Evolutionary conservation across 306 rosid species (phyloP).

Genomic region (Rosa multiflora): DNA sequence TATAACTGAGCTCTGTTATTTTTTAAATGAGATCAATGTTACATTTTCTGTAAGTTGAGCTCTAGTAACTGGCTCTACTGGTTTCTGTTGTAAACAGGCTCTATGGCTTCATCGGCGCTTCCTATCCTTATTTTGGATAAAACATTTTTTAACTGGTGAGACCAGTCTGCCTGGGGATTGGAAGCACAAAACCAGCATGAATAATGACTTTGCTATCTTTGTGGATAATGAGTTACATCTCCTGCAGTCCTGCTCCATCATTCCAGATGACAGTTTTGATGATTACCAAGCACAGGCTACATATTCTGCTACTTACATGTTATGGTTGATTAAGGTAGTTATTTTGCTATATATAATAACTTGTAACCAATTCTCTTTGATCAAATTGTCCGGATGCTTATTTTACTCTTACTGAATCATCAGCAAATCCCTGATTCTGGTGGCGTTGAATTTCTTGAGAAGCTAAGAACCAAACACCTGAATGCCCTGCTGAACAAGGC

Average conservation of each 20-base stretch:
- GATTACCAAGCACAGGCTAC: constrained; percentile 73
- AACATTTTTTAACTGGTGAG: constrained; percentile 33
- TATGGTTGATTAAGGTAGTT: constrained; percentile 67
- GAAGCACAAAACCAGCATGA: constrained; percentile 31
- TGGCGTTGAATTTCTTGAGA: constrained; percentile 38
- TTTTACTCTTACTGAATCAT: constrained; percentile 25
- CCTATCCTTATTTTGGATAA: constrained; percentile 61
- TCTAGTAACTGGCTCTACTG: neutral
- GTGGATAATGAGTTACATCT: constrained; percentile 56
- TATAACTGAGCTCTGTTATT: neutral
- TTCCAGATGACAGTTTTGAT: constrained; percentile 51
- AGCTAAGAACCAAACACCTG: constrained; percentile 50
- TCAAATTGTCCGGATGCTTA: constrained; percentile 22
- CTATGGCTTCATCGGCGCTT: constrained; percentile 95
- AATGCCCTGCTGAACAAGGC: constrained; percentile 47
- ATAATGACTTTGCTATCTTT: constrained; percentile 37
- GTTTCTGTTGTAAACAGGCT: constrained; percentile 48
- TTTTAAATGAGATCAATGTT: constrained; percentile 2
- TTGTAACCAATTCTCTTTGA: neutral
- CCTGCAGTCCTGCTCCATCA: constrained; percentile 42
- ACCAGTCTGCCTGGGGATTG: constrained; percentile 22
- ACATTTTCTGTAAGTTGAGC: neutral
- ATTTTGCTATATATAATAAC: neutral
- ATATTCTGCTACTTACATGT: constrained; percentile 51
- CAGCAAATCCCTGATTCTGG: constrained; percentile 59